Conservation (phyloP, 2,329 filamentous ascomycete genomes). For the Fusarium circinatum region DNA sequence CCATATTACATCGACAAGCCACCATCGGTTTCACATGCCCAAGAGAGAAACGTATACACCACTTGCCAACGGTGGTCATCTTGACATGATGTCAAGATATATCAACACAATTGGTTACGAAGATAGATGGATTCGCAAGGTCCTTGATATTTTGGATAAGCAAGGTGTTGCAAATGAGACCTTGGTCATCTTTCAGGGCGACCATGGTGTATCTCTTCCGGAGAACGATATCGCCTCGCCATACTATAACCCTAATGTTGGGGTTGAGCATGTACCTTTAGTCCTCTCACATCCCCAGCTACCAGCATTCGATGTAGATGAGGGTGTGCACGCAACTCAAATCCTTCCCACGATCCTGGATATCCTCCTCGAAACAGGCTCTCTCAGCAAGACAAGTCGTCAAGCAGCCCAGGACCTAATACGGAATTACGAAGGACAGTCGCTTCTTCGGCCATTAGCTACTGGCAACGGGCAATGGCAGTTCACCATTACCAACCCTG, state of each 20-base stretch:
- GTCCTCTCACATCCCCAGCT: conserved; percentile 45
- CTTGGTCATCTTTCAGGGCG: conserved; percentile 46
- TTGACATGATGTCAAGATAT: conserved; percentile 45
- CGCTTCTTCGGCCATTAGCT: conserved; percentile 40
- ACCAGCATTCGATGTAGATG: conserved; percentile 41
- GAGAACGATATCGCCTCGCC: conserved; percentile 45
- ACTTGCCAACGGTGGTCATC: conserved; percentile 21
- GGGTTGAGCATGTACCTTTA: conserved; percentile 44
- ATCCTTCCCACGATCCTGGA: conserved; percentile 48
- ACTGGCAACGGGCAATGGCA: conserved; percentile 43
- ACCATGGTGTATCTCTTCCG: conserved; percentile 47
- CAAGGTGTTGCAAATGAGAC: conserved; percentile 48
- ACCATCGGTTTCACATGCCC: conserved; percentile 47
- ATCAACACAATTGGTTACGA: conserved; percentile 46
- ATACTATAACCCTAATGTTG: conserved; percentile 46
- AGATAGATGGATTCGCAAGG: conserved; percentile 45
- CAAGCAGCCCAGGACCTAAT: conserved; percentile 37
- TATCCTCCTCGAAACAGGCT: conserved; percentile 44
- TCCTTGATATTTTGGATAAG: conserved; percentile 45
- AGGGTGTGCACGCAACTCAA: conserved; percentile 43
- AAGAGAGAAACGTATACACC: conserved; percentile 40
- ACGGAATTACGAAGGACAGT: conserved; percentile 47
- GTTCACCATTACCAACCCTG: conserved; percentile 47
- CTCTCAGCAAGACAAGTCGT: conserved; percentile 33
- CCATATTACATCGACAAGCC: conserved; percentile 49